Base-by-base conservation (phyloP, 192 early-diverging fungal genomes). In the Rhizophagus clarus region DNA sequence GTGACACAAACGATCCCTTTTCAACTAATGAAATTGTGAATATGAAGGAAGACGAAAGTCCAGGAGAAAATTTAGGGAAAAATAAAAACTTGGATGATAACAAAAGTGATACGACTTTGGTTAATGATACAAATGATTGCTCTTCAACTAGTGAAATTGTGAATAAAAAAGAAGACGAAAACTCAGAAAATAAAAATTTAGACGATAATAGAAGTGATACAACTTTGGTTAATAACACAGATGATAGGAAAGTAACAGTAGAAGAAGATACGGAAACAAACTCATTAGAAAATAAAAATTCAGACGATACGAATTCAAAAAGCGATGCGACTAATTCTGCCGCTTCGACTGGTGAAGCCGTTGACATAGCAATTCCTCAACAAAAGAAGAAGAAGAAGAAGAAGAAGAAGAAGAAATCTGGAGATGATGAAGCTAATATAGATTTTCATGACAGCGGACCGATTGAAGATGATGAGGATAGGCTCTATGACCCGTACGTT, bases 351-450 rank as follows among this genome's bases (percentile, higher is more conserved):
- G 4, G 14, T n/a, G 69, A 34, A 3, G 0, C 28, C 2, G 7
- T 40, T 37, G 31, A 37, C 2, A 2, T 71, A 34, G 37, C 24
- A 85, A 72, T 83, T 86, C 31, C 32, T 14, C 32, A n/a, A n/a
- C n/a, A 74, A 47, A 83, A 87, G 31, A 80, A 83, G 34, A 82
- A 83, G 26, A 78, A 89, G 45, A 82, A 76, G 3, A 85, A 79
- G 70, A 79, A 82, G 31, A 81, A 83, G 47, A 82, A 79, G 42
- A 31, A 79, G 73, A 26, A 81, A 85, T 71, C 81, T 95, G 68
- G 91, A 94, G 74, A 81, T 74, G 47, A 88, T 88, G 84, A 83
- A 0, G 15, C n/a, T 12, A 28, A 62, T 76, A 34, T 76, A 26
- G 74, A 76, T 24, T 76, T 76, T 61, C 60, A 61, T 22, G 74